Percentiles rank a stretch among this genome's conserved stretches.
phyloP scores from a whole-genome alignment of 2,329 filamentous ascomycete species.

The Trichoderma afroharzianum region DNA sequence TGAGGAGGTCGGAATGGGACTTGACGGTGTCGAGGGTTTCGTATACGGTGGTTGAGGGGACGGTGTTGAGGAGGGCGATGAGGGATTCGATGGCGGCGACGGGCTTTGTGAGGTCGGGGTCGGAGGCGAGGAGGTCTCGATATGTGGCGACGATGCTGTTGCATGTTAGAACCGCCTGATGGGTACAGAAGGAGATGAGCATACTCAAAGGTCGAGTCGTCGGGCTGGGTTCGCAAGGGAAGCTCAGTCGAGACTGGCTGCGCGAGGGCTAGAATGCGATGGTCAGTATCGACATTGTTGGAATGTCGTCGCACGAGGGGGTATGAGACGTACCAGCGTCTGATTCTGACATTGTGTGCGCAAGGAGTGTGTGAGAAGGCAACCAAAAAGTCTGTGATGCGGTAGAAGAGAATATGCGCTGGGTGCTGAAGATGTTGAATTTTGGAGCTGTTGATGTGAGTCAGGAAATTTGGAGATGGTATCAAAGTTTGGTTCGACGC shows the following conservation, averaged over 20 bases:
- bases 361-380: too few species aligned
- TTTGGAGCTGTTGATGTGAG: background rate
- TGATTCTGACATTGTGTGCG: background rate
- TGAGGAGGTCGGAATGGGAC: slow-evolving; percentile 72
- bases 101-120: slow-evolving; percentile 89
- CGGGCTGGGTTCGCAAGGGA: slow-evolving; percentile 26
- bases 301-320: background rate
- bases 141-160: slow-evolving; percentile 57
- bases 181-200: background rate
- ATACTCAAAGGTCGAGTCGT: slow-evolving; percentile 34
- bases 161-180: background rate
- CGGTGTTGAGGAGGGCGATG: slow-evolving; percentile 78
- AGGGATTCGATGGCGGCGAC: slow-evolving; percentile 91
- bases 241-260: slow-evolving; percentile 12
- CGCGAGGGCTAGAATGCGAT: slow-evolving; percentile 4
- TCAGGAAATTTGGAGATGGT: slow-evolving; percentile 6
- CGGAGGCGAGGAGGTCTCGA: slow-evolving; percentile 53
- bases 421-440: background rate
- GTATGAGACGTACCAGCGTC: background rate
- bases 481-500: background rate
- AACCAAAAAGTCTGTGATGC: background rate
- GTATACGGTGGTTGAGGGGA: slow-evolving; percentile 79
- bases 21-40: slow-evolving; percentile 88
- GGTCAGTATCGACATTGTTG: background rate
- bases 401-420: background rate